These are phyloP conservation scores for Polytrichum formosum DNA, from an alignment of 225 moss, liverwort and hornwort species.

Conservation along the genomic window DNA sequence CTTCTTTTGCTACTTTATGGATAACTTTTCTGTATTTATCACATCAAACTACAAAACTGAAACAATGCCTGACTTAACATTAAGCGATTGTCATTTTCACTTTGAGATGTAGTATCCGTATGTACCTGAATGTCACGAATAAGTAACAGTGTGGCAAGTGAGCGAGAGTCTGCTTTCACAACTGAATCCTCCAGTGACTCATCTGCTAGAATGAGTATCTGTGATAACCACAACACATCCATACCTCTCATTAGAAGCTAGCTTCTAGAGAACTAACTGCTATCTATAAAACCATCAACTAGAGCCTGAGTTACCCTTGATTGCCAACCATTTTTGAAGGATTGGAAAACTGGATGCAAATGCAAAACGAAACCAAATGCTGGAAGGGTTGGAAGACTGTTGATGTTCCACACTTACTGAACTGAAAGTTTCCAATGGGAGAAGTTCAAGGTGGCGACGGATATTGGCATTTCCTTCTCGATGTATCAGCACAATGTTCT, in stretches of 20 bases:
- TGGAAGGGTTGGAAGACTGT: too few relatives aligned
- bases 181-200: constrained; percentile 55
- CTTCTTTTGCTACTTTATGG: too few relatives aligned
- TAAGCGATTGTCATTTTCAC: too few relatives aligned
- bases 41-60: too few relatives aligned
- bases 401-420: constrained; percentile 20
- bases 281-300: too few relatives aligned
- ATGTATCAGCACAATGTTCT: constrained; percentile 42
- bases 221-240: constrained; percentile 1
- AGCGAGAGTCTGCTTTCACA: constrained; percentile 52
- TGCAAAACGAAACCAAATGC: too few relatives aligned
- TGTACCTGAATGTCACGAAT: constrained; percentile 56
- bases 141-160: constrained; percentile 48
- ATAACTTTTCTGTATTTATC: too few relatives aligned
- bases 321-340: too few relatives aligned
- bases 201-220: constrained; percentile 61
- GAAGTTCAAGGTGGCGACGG: constrained; percentile 51
- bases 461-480: constrained; percentile 60
- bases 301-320: too few relatives aligned
- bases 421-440: constrained; percentile 54
- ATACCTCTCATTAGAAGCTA: background rate
- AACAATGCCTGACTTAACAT: too few relatives aligned
- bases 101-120: background rate
- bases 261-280: background rate
- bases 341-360: too few relatives aligned